Conservation (phyloP, 805 yeast species). For the Sugiyamaella qingdaonensis region DNA sequence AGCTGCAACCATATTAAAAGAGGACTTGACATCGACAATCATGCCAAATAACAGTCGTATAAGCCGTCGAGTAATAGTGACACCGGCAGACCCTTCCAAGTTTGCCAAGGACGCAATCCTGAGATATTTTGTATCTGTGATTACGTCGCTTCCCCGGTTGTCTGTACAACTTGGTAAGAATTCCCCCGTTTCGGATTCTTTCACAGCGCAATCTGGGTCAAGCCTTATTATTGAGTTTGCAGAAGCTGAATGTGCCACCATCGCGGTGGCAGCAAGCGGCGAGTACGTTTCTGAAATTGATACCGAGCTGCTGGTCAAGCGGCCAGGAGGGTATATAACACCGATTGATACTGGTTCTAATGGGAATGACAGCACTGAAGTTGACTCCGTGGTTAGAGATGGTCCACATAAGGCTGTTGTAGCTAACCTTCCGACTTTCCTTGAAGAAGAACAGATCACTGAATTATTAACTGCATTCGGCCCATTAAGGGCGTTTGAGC, state of each 20-base stretch:
- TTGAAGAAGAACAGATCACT: conserved; percentile 41
- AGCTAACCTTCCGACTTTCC: conserved; percentile 41
- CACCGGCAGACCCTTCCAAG: background rate
- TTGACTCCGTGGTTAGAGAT: conserved; percentile 12
- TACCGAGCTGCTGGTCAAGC: conserved; percentile 14
- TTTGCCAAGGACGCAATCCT: conserved; percentile 1
- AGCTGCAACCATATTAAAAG: background rate
- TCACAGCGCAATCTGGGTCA: background rate
- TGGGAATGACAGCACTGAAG: conserved; percentile 9
- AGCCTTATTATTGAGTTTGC: conserved; percentile 48
- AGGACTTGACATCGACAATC: background rate
- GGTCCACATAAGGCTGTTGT: conserved; percentile 44
- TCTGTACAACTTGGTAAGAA: background rate
- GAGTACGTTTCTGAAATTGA: conserved; percentile 15
- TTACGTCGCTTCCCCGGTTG: background rate
- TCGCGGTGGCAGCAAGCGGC: conserved; percentile 42
- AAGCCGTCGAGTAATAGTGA: background rate
- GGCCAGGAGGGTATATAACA: conserved; percentile 47
- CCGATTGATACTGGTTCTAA: conserved; percentile 26
- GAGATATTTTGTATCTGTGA: background rate
- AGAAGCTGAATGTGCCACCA: conserved; percentile 51
- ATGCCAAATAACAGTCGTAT: background rate
- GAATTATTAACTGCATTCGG: conserved; percentile 43
- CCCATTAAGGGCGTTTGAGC: conserved; percentile 37
- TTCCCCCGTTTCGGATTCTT: background rate